Conservation (phyloP, 1,139 yeast species). For the Arxiozyma telluris region DNA sequence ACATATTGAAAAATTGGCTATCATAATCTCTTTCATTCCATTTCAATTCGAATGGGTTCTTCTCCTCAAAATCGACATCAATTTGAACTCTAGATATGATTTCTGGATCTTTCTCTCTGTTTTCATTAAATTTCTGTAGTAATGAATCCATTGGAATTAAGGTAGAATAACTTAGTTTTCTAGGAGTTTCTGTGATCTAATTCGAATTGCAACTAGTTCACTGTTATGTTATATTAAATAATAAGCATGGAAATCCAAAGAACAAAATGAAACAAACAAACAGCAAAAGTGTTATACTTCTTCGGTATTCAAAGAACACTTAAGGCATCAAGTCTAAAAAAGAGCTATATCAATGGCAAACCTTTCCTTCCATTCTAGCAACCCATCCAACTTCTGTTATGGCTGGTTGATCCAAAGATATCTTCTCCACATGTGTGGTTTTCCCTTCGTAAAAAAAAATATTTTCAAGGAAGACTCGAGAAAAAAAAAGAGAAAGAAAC, state of each 20-base stretch:
- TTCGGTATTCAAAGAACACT: too few relatives aligned
- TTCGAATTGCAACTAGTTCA: background rate
- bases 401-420: background rate
- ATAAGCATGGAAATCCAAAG: background rate
- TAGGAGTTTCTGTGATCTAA: too few relatives aligned
- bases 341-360: background rate
- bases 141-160: constrained; percentile 11
- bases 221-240: too few relatives aligned
- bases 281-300: too few relatives aligned
- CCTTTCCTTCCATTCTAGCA: background rate
- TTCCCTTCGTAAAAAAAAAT: too few relatives aligned
- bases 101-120: constrained; percentile 8
- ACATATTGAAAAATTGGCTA: constrained; percentile 67
- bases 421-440: background rate
- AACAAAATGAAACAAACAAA: too few relatives aligned
- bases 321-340: too few relatives aligned
- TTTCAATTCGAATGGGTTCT: constrained; percentile 23
- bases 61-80: constrained; percentile 10
- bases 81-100: constrained; percentile 10
- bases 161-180: too few relatives aligned
- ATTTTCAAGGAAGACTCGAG: background rate
- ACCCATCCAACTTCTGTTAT: background rate
- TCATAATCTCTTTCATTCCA: constrained; percentile 44
- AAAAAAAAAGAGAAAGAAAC: background rate
- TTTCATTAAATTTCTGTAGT: constrained; percentile 13